A percentile compares a stretch with the other conserved stretches of the same genome.
Evolutionary conservation across 495 filamentous ascomycete species (phyloP).

Genomic region (Xylona heveae): DNA sequence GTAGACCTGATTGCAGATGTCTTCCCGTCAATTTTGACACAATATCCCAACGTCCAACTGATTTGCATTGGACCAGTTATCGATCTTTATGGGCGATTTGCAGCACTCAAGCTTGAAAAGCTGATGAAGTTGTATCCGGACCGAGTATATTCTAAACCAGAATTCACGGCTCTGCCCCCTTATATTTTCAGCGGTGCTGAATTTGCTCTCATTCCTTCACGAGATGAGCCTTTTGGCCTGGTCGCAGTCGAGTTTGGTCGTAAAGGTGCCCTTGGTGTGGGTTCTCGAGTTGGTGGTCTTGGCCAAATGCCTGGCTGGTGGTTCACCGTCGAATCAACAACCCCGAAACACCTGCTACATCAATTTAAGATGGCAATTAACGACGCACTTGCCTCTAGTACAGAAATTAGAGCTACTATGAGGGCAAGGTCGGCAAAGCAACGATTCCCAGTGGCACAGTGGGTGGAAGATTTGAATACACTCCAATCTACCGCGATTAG

Average conservation of each 20-base stretch:
- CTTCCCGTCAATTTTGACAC: conserved; percentile 45
- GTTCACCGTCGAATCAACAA: conserved; percentile 46
- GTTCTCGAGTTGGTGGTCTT: conserved; percentile 41
- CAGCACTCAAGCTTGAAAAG: conserved; percentile 44
- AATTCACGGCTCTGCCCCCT: conserved; percentile 50
- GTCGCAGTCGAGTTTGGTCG: conserved; percentile 62
- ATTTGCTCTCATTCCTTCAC: conserved; percentile 62
- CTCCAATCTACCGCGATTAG: conserved; percentile 16
- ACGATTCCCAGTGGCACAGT: conserved; percentile 38
- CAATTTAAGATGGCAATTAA: conserved; percentile 52
- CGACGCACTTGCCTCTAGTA: conserved; percentile 38
- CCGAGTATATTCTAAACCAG: conserved; percentile 53
- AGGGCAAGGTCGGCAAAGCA: conserved; percentile 53
- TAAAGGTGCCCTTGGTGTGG: conserved; percentile 58
- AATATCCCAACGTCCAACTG: conserved; percentile 42
- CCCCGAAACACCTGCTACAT: conserved; percentile 42
- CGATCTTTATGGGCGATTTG: conserved; percentile 59
- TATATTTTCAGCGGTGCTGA: conserved; percentile 61
- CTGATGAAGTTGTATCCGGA: conserved; percentile 54
- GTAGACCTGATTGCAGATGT: conserved; percentile 60
- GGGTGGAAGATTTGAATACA: conserved; percentile 17
- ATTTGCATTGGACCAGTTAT: conserved; percentile 53
- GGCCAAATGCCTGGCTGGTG: conserved; percentile 62
- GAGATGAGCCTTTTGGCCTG: conserved; percentile 58
- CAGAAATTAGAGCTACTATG: conserved; percentile 38